Percentiles rank a stretch among this genome's conserved stretches.
Conservation (phyloP, 2,329 filamentous ascomycete species). For the Helotiales sp. region DNA sequence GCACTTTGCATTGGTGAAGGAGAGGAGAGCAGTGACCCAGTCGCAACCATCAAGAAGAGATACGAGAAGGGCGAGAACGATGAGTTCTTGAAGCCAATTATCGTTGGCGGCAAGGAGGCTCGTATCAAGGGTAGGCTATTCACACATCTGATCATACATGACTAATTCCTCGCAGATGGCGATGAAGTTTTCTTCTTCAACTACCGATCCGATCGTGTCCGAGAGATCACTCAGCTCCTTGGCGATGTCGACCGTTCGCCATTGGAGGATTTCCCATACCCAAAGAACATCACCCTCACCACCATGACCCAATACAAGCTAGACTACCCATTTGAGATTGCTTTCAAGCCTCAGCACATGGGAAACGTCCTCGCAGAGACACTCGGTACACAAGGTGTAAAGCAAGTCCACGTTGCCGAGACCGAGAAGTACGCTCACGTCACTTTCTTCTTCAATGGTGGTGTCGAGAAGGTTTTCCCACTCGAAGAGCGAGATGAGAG, state of each 20-base stretch:
- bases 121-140: slow-evolving; percentile 74
- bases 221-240: slow-evolving; percentile 92
- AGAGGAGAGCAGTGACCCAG: slow-evolving; percentile 79
- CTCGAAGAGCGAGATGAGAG: slow-evolving; percentile 86
- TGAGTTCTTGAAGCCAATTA: slow-evolving; percentile 98
- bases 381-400: slow-evolving; percentile 82
- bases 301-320: slow-evolving; percentile 99
- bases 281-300: slow-evolving; percentile 81
- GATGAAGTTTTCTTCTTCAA: slow-evolving; percentile 99
- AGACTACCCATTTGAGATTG: slow-evolving; percentile 88
- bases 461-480: slow-evolving; percentile 93
- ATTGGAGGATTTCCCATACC: slow-evolving; percentile 87
- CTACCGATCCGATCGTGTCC: slow-evolving; percentile 96
- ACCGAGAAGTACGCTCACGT: slow-evolving; percentile 99
- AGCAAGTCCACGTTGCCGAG: slow-evolving; percentile 96
- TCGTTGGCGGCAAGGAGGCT: slow-evolving; percentile 81
- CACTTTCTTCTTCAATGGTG: slow-evolving; percentile 99
- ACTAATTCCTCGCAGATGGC: slow-evolving; percentile 57
- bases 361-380: slow-evolving; percentile 98
- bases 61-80: slow-evolving; percentile 90
- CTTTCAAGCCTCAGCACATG: slow-evolving; percentile 95
- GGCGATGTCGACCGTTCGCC: slow-evolving; percentile 91
- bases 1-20: slow-evolving; percentile 82
- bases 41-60: slow-evolving; percentile 82
- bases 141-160: background rate